Percentiles rank a stretch among this genome's conserved stretches.
These are phyloP conservation scores for Lentinula edodes DNA, from an alignment of 768 basidiomycete genomes.

Conservation along the genomic window DNA sequence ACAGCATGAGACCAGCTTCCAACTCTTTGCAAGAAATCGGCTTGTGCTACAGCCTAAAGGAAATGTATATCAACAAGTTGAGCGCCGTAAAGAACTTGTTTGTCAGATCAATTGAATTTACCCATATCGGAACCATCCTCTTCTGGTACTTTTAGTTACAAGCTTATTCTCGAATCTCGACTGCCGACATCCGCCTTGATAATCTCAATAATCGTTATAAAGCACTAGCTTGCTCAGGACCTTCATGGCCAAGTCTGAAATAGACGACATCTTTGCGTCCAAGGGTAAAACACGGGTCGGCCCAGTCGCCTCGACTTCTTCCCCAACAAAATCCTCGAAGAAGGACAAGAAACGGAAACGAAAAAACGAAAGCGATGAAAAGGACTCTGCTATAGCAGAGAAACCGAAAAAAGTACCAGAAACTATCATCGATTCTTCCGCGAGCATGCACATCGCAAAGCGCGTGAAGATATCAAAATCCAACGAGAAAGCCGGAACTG, in stretches of 20 bases:
- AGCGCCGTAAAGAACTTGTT: neutral
- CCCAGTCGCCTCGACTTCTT: slow-evolving; percentile 18
- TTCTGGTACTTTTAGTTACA: neutral
- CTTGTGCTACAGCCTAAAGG: neutral
- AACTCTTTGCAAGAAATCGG: neutral
- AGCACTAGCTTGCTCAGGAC: neutral
- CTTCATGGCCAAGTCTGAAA: slow-evolving; percentile 60
- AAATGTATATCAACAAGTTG: neutral
- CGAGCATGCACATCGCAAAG: slow-evolving; percentile 25
- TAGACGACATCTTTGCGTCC: slow-evolving; percentile 78
- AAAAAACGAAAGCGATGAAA: neutral
- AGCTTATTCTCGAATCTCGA: neutral
- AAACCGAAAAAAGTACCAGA: slow-evolving; percentile 27
- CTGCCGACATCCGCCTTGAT: neutral
- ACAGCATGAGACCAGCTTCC: slow-evolving; percentile 22
- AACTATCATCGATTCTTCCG: slow-evolving; percentile 64
- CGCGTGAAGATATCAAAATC: slow-evolving; percentile 23
- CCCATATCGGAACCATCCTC: neutral
- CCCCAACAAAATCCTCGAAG: slow-evolving; percentile 20
- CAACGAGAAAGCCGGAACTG: neutral
- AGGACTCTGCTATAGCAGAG: neutral
- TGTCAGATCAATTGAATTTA: neutral
- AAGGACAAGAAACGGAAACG: slow-evolving; percentile 31
- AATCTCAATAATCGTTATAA: neutral
- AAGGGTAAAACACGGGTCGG: slow-evolving; percentile 30